Evolutionary conservation across 2,329 filamentous ascomycete species (phyloP).

Genomic region (Pseudophaeomoniella oleicola): DNA sequence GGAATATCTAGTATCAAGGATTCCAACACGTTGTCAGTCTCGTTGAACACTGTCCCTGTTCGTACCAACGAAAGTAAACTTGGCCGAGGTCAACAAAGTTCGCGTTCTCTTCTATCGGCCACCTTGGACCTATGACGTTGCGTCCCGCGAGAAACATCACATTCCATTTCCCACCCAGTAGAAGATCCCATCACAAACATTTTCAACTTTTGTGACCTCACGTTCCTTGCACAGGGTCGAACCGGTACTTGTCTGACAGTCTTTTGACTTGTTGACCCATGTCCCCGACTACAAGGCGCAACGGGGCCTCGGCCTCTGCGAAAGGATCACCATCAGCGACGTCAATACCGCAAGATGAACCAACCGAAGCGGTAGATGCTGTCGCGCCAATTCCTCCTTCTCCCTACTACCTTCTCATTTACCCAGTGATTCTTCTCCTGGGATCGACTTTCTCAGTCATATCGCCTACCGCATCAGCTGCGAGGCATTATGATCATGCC

Average conservation of each 20-base stretch:
- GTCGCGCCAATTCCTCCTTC: conserved; percentile 6
- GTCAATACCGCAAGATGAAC: not conserved
- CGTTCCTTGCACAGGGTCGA: not conserved
- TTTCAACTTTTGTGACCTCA: conserved; percentile 1
- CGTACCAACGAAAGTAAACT: no score
- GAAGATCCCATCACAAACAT: no score
- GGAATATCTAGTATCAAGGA: no score
- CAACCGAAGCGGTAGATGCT: not conserved
- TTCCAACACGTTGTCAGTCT: no score
- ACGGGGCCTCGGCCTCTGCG: not conserved
- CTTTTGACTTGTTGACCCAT: conserved; percentile 1
- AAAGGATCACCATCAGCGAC: not conserved
- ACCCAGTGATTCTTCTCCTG: conserved; percentile 64
- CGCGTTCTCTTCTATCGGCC: no score
- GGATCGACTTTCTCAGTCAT: conserved; percentile 69
- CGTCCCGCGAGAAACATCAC: no score
- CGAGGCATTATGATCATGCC: conserved; percentile 16
- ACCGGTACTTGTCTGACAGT: not conserved
- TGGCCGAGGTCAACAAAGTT: no score
- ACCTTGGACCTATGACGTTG: no score
- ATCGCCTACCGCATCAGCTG: conserved; percentile 51
- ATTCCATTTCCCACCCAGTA: no score
- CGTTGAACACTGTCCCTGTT: no score
- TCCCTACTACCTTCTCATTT: conserved; percentile 41
- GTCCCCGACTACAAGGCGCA: not conserved